Evolutionary conservation across 2,329 filamentous ascomycete genomes (phyloP).

Genomic region (Harringtonia lauricola): DNA sequence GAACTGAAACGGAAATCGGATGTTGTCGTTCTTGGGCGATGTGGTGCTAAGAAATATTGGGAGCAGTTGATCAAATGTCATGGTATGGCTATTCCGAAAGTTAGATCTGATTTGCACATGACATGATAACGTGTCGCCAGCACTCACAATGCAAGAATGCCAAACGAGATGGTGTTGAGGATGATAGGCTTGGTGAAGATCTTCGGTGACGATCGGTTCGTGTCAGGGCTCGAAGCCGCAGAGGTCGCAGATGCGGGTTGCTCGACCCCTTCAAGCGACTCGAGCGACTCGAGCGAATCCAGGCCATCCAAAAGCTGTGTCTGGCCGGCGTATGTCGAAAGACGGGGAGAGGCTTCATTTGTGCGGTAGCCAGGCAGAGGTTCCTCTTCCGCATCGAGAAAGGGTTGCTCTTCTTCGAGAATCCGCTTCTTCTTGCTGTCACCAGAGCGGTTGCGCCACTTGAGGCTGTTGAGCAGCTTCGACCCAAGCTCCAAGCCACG

Average conservation of each 20-base stretch:
- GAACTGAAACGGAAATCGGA: slow-evolving; percentile 73
- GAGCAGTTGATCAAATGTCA: slow-evolving; percentile 89
- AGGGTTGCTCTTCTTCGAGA: slow-evolving; percentile 43
- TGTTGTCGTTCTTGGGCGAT: slow-evolving; percentile 33
- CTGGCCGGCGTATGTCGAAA: slow-evolving; percentile 9
- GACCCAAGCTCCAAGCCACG: slow-evolving; percentile 65
- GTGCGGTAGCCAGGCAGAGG: slow-evolving; percentile 60
- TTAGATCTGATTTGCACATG: slow-evolving; percentile 2
- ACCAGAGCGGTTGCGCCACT: slow-evolving; percentile 14
- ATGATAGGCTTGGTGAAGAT: slow-evolving; percentile 79
- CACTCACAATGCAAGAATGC: slow-evolving; percentile 87
- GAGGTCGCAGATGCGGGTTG: slow-evolving; percentile 17
- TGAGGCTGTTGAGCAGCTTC: slow-evolving; percentile 46
- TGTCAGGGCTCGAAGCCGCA: slow-evolving; percentile 7
- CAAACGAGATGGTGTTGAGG: slow-evolving; percentile 80
- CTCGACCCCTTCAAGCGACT: slow-evolving; percentile 8
- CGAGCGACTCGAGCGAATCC: slow-evolving; percentile 18
- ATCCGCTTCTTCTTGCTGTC: slow-evolving; percentile 18
- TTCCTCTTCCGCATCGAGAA: slow-evolving; percentile 51
- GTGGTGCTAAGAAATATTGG: slow-evolving; percentile 79
- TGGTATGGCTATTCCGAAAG: slow-evolving; percentile 63
- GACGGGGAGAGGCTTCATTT: slow-evolving; percentile 27
- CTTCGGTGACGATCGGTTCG: slow-evolving; percentile 17
- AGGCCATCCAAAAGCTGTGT: slow-evolving; percentile 15
- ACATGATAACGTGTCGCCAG: slow-evolving; percentile 13